These are phyloP conservation scores for Arthonia radiata DNA, from an alignment of 495 filamentous ascomycete genomes.

Conservation along the genomic window DNA sequence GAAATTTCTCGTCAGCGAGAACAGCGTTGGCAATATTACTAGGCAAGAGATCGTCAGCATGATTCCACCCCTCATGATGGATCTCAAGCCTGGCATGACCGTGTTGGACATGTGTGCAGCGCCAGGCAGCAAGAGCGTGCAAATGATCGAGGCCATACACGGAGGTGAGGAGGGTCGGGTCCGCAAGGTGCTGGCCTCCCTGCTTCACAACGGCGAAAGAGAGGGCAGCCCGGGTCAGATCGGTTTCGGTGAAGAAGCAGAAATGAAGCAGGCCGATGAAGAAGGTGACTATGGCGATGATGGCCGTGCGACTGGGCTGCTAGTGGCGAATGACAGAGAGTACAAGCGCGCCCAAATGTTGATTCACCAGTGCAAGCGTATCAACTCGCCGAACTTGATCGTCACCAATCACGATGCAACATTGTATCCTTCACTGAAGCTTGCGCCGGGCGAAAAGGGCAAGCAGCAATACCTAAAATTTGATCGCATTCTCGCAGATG, in stretches of 20 bases:
- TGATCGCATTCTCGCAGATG: conserved; percentile 85
- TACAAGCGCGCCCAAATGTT: conserved; percentile 91
- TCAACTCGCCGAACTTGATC: conserved; percentile 88
- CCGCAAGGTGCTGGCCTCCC: conserved; percentile 20
- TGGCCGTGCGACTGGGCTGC: conserved; percentile 65
- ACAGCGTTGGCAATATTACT: conserved; percentile 87
- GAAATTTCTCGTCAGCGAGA: conserved; percentile 94
- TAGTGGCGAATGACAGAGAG: conserved; percentile 89
- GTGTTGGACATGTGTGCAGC: conserved; percentile 92
- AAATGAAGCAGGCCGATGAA: conserved; percentile 10
- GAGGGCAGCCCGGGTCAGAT: conserved; percentile 24
- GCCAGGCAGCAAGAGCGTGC: conserved; percentile 86
- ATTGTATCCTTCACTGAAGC: conserved; percentile 71
- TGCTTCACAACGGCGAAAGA: conserved; percentile 25
- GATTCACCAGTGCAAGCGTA: conserved; percentile 86
- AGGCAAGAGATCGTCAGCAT: conserved; percentile 94
- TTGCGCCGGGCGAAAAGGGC: conserved; percentile 28
- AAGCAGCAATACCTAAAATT: conserved; percentile 68
- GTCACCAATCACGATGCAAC: conserved; percentile 97
- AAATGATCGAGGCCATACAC: conserved; percentile 86
- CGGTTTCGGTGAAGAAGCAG: conserved; percentile 19
- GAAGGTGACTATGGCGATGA: conserved; percentile 41
- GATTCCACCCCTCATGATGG: conserved; percentile 90
- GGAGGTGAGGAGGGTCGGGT: conserved; percentile 70
- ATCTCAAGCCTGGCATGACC: conserved; percentile 68